phyloP scores from a whole-genome alignment of 805 yeast species.

The Candida saitoana region DNA sequence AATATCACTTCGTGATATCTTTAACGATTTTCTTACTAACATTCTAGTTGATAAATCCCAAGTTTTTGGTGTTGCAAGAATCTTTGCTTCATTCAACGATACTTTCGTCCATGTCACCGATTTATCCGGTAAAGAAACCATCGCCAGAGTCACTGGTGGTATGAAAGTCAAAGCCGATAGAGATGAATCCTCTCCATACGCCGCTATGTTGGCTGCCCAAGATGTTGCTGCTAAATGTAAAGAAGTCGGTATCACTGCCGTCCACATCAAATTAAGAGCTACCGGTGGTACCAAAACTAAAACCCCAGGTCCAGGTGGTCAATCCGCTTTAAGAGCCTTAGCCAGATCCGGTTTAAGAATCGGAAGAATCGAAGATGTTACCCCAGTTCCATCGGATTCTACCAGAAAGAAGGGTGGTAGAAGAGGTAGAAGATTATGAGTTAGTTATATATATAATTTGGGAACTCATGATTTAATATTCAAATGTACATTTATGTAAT shows the following conservation, averaged over 20 bases:
- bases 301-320: constrained; percentile 99
- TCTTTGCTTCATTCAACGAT: constrained; percentile 99
- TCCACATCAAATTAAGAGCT: constrained; percentile 99
- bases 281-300: constrained; percentile 99
- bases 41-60: constrained; percentile 75
- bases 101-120: constrained; percentile 99
- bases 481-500: constrained; percentile 6
- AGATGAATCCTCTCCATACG: constrained; percentile 99
- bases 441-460: constrained; percentile 8
- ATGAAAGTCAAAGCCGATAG: constrained; percentile 99
- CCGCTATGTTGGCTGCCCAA: constrained; percentile 99
- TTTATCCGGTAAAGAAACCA: constrained; percentile 99
- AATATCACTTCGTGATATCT: too few species aligned
- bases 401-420: constrained; percentile 99
- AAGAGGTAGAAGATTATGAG: constrained; percentile 99
- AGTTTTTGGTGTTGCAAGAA: constrained; percentile 99
- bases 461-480: constrained; percentile 9
- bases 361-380: constrained; percentile 99
- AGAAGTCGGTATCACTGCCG: constrained; percentile 99
- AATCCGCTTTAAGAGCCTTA: constrained; percentile 97
- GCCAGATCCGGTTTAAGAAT: constrained; percentile 99
- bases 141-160: constrained; percentile 99
- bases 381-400: constrained; percentile 99
- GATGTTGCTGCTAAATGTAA: constrained; percentile 98
- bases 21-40: constrained; percentile 17